Conservation (phyloP, 1,284 basidiomycete species). For the Amylostereum areolatum region DNA sequence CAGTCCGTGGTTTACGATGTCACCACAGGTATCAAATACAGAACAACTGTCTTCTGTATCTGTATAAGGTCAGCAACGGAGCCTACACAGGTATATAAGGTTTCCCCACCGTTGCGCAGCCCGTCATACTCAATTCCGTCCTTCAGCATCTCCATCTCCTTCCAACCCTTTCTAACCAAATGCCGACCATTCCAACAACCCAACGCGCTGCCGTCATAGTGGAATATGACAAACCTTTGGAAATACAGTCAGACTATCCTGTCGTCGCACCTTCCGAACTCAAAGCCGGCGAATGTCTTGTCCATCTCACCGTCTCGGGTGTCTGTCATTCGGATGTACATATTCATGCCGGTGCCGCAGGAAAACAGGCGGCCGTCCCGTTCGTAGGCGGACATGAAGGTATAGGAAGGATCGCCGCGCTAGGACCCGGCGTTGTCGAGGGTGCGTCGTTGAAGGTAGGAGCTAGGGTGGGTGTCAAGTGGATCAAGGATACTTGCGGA, state of each 20-base stretch:
- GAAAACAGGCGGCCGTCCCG: slow-evolving; percentile 45
- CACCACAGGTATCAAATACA: no score
- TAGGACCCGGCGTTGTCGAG: slow-evolving; percentile 48
- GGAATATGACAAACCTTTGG: slow-evolving; percentile 26
- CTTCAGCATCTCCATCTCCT: no score
- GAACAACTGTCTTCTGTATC: no score
- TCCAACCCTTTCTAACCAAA: no score
- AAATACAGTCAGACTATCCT: slow-evolving; percentile 32
- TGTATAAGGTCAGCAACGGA: no score
- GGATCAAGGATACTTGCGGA: slow-evolving; percentile 58
- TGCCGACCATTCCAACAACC: slow-evolving; percentile 34
- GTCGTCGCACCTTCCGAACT: slow-evolving; percentile 56
- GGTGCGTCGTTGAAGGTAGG: slow-evolving; percentile 44
- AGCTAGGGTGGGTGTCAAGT: slow-evolving; percentile 72
- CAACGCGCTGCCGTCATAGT: slow-evolving; percentile 46
- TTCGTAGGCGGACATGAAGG: slow-evolving; percentile 72
- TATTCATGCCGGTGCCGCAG: slow-evolving; percentile 52
- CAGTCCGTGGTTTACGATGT: no score
- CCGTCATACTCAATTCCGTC: no score
- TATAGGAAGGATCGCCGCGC: slow-evolving; percentile 55
- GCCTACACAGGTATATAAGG: no score
- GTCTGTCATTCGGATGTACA: slow-evolving; percentile 67
- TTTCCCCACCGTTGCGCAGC: no score
- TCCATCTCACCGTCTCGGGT: slow-evolving; percentile 60
- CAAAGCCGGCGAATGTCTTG: slow-evolving; percentile 58